Evolutionary conservation across 2,329 filamentous ascomycete species (phyloP), one percentile per base, ranked within the genome.

Genomic region (Clarireedia hainanense): DNA sequence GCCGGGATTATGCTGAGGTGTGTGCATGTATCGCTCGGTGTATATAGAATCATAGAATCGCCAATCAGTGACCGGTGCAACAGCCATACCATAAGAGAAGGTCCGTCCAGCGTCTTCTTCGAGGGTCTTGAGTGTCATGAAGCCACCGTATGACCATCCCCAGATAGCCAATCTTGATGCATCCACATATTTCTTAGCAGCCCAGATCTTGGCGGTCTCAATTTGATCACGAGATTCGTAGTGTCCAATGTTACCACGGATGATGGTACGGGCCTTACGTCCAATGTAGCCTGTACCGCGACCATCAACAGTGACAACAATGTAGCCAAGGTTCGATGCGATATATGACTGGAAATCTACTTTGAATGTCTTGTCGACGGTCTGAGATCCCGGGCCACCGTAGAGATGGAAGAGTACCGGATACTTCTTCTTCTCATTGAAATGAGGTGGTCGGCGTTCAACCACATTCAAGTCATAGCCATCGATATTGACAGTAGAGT

Each of bases 31-130:
- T 37, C 94, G 84, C 73, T 96, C 91, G 0, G 91, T 95, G 75
- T 96, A 96, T 65, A 96, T 85, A 57, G 84, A 89, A 73, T 96
- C 89, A 73, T 99, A 99, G 73, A 88, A 96, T 56, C 88, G 81
- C 94, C 94, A 99, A 72, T 99, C 91, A 0, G 92, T 97, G n/a
- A 99, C 94, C 17, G 94, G 94, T 1, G 94, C 94, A 51, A 99
- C 95, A 6, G 95, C 91, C 88, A 99, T 96, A 64, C 94, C 95
- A 70, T 99, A 99, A 61, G 85, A 85, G 75, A 96, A 99, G 0
- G 91, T 97, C 67, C 83, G 71, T 5, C 95, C 94, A 7, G 83
- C 92, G 69, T 99, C 94, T 59, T 83, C 80, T 75, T 99, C 94
- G 12, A 99, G 83, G 1, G 90, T 94, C 76, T 99, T 99, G 66